Conservation (phyloP, 2,329 filamentous ascomycete genomes). For the Penicillium palitans region DNA sequence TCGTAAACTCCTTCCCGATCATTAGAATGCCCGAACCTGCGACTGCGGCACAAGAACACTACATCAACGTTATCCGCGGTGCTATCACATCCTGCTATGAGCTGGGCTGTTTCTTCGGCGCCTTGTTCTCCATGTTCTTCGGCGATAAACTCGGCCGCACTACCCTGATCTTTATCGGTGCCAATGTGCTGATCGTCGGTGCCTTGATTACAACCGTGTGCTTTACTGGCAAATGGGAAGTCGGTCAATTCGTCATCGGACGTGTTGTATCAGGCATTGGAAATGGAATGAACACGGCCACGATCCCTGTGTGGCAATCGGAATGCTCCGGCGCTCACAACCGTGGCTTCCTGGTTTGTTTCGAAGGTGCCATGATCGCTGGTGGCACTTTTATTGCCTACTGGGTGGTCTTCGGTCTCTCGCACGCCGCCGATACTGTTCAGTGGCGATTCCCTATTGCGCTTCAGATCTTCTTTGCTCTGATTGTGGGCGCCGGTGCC, state of each 20-base stretch:
- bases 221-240: constrained; percentile 14
- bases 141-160: constrained; percentile 27
- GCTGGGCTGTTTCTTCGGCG: constrained; percentile 41
- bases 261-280: constrained; percentile 34
- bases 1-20: constrained; percentile 17
- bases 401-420: constrained; percentile 40
- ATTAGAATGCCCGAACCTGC: constrained; percentile 25
- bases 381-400: constrained; percentile 37
- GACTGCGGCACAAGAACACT: constrained; percentile 24
- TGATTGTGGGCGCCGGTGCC: constrained; percentile 22
- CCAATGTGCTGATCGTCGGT: constrained; percentile 44
- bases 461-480: constrained; percentile 48
- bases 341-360: constrained; percentile 29
- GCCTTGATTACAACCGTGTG: constrained; percentile 21
- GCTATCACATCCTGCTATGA: constrained; percentile 54
- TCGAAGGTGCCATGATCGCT: constrained; percentile 34
- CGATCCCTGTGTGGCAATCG: constrained; percentile 37
- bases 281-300: constrained; percentile 33
- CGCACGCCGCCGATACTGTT: constrained; percentile 31
- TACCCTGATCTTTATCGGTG: constrained; percentile 53
- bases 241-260: constrained; percentile 39
- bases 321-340: constrained; percentile 30
- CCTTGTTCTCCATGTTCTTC: constrained; percentile 23
- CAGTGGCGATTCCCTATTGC: constrained; percentile 51
- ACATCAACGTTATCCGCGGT: constrained; percentile 45